Evolutionary conservation across 1,284 basidiomycete species (phyloP).

Genomic region (Puccinia novopanici): DNA sequence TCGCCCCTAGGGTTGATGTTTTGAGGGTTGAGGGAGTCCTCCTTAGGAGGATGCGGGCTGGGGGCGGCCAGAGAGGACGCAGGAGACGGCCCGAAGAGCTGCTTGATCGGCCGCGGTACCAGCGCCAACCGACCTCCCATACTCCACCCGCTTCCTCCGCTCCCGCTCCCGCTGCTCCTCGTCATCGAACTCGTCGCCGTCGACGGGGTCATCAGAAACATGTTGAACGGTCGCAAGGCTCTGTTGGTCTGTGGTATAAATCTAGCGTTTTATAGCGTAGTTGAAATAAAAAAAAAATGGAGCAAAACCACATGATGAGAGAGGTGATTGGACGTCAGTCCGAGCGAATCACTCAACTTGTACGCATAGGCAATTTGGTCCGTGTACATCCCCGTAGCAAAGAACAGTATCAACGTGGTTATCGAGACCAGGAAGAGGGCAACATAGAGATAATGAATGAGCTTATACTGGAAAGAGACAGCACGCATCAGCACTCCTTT

Average conservation of each 20-base stretch:
- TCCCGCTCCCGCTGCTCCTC: background rate
- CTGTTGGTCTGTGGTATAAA: conserved; percentile 96
- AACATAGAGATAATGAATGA: conserved; percentile 44
- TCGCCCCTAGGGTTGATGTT: conserved; percentile 81
- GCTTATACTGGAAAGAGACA: conserved; percentile 21
- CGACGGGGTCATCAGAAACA: conserved; percentile 90
- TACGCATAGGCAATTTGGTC: conserved; percentile 96
- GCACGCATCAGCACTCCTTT: background rate
- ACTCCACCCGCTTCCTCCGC: background rate
- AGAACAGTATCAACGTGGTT: conserved; percentile 89
- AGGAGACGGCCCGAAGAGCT: background rate
- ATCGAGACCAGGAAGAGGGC: conserved; percentile 38
- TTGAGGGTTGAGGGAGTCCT: conserved; percentile 51
- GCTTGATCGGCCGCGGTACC: background rate
- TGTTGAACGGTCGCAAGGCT: conserved; percentile 86
- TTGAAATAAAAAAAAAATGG: background rate
- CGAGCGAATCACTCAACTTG: conserved; percentile 63
- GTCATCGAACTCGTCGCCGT: conserved; percentile 58
- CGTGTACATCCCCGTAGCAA: conserved; percentile 91
- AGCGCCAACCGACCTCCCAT: background rate
- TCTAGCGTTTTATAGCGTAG: conserved; percentile 49
- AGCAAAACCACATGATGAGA: too few species aligned
- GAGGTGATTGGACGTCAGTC: too few species aligned
- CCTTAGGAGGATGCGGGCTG: conserved; percentile 72
- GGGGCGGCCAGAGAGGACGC: background rate